These are phyloP conservation scores for Cyberlindnera galapagoensis DNA, from an alignment of 805 yeast genomes.

Conservation along the genomic window DNA sequence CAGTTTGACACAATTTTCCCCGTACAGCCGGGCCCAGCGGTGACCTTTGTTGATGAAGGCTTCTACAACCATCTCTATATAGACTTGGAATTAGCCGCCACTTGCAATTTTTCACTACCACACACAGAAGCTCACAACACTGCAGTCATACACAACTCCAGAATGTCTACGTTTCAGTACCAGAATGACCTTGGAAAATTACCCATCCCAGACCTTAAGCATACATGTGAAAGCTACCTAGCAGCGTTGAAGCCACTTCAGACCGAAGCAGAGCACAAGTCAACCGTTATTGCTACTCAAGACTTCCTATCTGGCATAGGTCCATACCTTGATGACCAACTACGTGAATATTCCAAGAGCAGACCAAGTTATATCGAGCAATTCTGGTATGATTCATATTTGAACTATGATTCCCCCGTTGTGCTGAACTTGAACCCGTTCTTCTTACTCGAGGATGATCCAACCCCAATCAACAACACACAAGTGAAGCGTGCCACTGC, in stretches of 20 bases:
- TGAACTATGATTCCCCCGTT: slow-evolving; percentile 82
- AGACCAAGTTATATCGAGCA: slow-evolving; percentile 84
- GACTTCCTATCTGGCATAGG: slow-evolving; percentile 50
- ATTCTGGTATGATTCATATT: slow-evolving; percentile 89
- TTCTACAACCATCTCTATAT: too few species aligned
- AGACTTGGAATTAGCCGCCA: too few species aligned
- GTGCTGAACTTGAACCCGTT: slow-evolving; percentile 91
- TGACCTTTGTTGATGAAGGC: too few species aligned
- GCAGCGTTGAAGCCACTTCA: slow-evolving; percentile 73
- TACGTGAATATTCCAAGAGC: slow-evolving; percentile 53
- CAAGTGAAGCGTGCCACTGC: slow-evolving; percentile 81
- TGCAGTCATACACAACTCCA: not conserved
- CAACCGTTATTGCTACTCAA: slow-evolving; percentile 53
- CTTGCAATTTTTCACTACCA: too few species aligned
- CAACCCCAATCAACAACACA: slow-evolving; percentile 42
- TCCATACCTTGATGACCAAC: slow-evolving; percentile 53
- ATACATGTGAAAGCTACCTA: slow-evolving; percentile 62
- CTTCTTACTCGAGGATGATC: slow-evolving; percentile 86
- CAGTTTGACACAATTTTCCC: too few species aligned
- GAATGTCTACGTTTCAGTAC: slow-evolving; percentile 43
- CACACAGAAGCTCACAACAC: slow-evolving; percentile 1
- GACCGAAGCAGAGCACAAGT: slow-evolving; percentile 60
- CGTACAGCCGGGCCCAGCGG: too few species aligned
- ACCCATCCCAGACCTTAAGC: slow-evolving; percentile 73
- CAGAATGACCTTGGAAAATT: slow-evolving; percentile 57